Conservation (phyloP, 306 rosid genomes). For the Cucumis sativus region Cucumber_9930_V3 NC_026660.2:2105001-2105500, state of each 20-base stretch:
- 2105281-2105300: constrained; percentile 73
- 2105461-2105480: not conserved
- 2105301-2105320: constrained; percentile 38
- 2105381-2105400: not conserved
- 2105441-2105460: not conserved
- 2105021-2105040: constrained; percentile 18
- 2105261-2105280: constrained; percentile 68
- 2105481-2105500: not conserved
- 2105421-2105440: not conserved
- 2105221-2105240: constrained; percentile 19
- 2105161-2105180: constrained; percentile 28
- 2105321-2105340: constrained; percentile 30
- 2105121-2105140: constrained; percentile 18
- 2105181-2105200: constrained; percentile 26
- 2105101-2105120: constrained; percentile 20
- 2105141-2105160: constrained; percentile 28
- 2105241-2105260: constrained; percentile 59
- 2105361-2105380: constrained; percentile 18
- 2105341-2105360: constrained; percentile 27
- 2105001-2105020: constrained; percentile 28
- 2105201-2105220: constrained; percentile 22
- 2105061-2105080: constrained; percentile 20
- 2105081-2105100: constrained; percentile 6
- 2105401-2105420: not conserved
- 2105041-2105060: constrained; percentile 12